Percentiles rank a stretch among this genome's conserved stretches.
Evolutionary conservation across 441 rosid species (phyloP).

Genomic region (Corymbia citriodora): DNA sequence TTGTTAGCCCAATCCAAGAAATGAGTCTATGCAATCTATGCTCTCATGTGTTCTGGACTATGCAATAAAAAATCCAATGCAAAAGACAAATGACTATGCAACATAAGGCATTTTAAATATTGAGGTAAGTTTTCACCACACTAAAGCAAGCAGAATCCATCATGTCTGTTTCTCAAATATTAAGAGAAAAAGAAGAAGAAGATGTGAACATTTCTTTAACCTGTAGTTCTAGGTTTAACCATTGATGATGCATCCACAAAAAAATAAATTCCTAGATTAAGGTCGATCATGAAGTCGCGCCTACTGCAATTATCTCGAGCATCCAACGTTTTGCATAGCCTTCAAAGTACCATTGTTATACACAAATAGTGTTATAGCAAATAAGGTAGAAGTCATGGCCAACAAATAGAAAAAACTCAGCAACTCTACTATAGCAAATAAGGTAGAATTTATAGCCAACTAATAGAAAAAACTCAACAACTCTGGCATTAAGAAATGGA

Average conservation of each 20-base stretch:
- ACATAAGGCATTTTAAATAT: background rate
- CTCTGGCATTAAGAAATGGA: background rate
- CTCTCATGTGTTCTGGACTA: background rate
- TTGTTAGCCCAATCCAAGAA: background rate
- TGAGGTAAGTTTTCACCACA: background rate
- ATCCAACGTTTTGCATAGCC: background rate
- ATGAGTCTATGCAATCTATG: background rate
- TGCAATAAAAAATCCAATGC: background rate
- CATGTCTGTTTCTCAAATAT: background rate
- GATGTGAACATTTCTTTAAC: background rate
- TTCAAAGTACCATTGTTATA: background rate
- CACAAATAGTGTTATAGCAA: background rate
- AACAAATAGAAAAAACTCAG: background rate
- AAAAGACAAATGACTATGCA: background rate
- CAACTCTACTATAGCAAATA: no score
- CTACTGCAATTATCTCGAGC: background rate
- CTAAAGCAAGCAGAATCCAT: background rate
- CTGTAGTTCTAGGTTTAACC: background rate
- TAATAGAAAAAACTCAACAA: background rate
- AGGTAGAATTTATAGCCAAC: no score
- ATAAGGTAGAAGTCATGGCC: background rate
- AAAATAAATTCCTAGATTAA: background rate
- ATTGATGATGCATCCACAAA: background rate
- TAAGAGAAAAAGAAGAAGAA: background rate
- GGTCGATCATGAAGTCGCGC: background rate